Conservation (phyloP, 1,284 basidiomycete species). For the Tremellales sp. region DNA sequence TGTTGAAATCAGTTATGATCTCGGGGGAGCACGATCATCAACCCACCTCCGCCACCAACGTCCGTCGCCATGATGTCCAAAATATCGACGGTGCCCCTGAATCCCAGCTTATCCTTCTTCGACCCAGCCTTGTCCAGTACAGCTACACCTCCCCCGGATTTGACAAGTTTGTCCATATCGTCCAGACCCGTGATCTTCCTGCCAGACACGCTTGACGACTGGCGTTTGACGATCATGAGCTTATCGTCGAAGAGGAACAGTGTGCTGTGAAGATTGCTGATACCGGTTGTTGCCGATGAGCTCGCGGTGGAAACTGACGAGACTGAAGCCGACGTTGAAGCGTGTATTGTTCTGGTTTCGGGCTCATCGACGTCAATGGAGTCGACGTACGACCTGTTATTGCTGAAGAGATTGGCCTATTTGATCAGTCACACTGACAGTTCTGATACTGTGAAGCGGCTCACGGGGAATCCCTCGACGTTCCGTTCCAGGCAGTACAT, state of each 20-base stretch:
- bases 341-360: constrained; percentile 62
- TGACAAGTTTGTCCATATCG: constrained; percentile 71
- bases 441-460: too few relatives aligned
- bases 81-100: constrained; percentile 80
- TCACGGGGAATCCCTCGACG: constrained; percentile 81
- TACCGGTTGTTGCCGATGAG: constrained; percentile 22
- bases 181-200: constrained; percentile 76
- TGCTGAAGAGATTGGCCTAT: constrained; percentile 71
- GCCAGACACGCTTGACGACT: constrained; percentile 68
- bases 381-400: constrained; percentile 81
- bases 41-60: constrained; percentile 71
- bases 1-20: constrained; percentile 36
- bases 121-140: constrained; percentile 38
- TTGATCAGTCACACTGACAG: not conserved
- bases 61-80: constrained; percentile 79
- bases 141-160: constrained; percentile 49
- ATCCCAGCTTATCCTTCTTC: constrained; percentile 76
- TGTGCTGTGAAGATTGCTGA: constrained; percentile 65
- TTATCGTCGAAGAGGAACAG: constrained; percentile 95
- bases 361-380: constrained; percentile 78
- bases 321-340: constrained; percentile 17
- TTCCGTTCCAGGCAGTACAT: constrained; percentile 81
- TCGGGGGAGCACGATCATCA: too few relatives aligned
- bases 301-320: constrained; percentile 40
- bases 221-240: constrained; percentile 84